These are phyloP conservation scores for Aphanocladium album DNA, from an alignment of 2,329 filamentous ascomycete species.

Conservation along the genomic window DNA sequence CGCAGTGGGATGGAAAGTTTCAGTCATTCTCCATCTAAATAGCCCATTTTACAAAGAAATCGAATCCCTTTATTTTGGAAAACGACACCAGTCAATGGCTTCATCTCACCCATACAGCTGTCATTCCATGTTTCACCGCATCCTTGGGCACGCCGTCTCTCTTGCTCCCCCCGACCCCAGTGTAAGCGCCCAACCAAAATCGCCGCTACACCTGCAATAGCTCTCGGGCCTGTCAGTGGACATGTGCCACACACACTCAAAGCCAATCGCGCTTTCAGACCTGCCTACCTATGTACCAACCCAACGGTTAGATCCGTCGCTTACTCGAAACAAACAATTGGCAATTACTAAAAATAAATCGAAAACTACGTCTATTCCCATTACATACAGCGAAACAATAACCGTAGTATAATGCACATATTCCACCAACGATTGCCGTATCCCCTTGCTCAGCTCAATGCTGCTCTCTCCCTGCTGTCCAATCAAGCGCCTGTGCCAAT, in stretches of 20 bases:
- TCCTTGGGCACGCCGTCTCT: neutral
- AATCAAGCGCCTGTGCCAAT: constrained; percentile 9
- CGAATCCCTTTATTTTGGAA: too few relatives aligned
- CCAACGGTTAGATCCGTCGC: neutral
- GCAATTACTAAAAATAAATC: neutral
- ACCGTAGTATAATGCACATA: neutral
- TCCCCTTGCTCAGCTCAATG: neutral
- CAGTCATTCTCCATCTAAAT: too few relatives aligned
- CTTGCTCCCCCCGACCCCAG: neutral
- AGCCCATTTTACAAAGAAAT: too few relatives aligned
- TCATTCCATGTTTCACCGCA: neutral
- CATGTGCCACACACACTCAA: neutral
- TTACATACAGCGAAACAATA: too few relatives aligned
- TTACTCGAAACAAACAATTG: neutral
- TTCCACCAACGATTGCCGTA: neutral
- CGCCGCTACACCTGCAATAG: neutral
- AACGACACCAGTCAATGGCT: too few relatives aligned
- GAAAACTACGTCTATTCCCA: neutral
- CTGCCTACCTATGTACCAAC: too few relatives aligned
- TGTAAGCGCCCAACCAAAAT: neutral
- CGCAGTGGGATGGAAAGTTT: too few relatives aligned
- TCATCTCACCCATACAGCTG: too few relatives aligned
- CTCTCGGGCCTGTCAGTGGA: neutral
- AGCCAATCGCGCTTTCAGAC: neutral
- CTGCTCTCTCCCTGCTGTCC: neutral